Base-by-base conservation (phyloP, 352 stramenopile genomes). In the Globisporangium abappressorium region DNA sequence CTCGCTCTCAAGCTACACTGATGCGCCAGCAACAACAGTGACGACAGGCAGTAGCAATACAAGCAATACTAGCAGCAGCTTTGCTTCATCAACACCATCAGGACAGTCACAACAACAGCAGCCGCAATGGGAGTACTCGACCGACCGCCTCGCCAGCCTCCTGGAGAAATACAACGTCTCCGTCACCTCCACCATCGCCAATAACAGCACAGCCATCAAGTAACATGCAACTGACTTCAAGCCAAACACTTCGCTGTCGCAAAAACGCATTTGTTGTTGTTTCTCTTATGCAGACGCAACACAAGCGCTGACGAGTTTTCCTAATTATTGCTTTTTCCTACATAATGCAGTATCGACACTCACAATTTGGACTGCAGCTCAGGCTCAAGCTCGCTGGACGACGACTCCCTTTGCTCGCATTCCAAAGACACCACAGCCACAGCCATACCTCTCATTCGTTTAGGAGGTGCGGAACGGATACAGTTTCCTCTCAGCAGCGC, bases 151-250 rank as follows among this genome's bases (percentile, higher is more conserved):
- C 41, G 72, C 77, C 28, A 83, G 75, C 58, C 66, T 91, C 24
- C 59, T 91, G 57, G 70, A 86, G 53, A 91, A 91, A 61, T 91
- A 91, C 79, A 89, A 87, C 30, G 74, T 91, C 9, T 84, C 79
- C 1, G 79, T 86, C 20, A 74, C 69, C 46, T 51, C 58, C 22
- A 28, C 43, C 14, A 53, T 47, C 55, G 36, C 34, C 34, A 38
- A 2, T 38, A 47, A 20, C 41, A 43, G 36, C 36, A 18, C 36
- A 43, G 36, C 36, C 36, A 47, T 47, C 14, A 47, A 47, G 41
- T 47, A 8, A 47, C 41, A 18, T n/a, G 41, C 41, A 8, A n/a
- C 6, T 8, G 7, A 22, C 6, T 15, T 43, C 36, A 43, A 43
- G 28, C 4, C 28, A 43, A 0, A 12, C 36, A 43, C 7, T 49